These are phyloP conservation scores for Passalora sequoiae DNA, from an alignment of 2,329 filamentous ascomycete species.

Conservation along the genomic window DNA sequence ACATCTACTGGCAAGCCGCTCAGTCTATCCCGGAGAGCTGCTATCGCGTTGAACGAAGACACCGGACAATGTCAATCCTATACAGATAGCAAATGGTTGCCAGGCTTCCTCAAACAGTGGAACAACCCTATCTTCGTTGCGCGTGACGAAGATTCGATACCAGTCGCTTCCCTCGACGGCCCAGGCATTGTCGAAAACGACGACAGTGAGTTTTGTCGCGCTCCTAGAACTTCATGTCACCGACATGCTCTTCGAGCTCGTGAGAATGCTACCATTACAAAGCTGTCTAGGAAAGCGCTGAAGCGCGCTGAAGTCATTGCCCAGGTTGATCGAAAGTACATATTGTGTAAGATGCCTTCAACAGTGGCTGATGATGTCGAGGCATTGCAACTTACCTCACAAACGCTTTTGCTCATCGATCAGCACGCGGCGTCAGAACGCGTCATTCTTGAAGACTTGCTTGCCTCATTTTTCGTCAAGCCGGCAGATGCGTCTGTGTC, in stretches of 20 bases:
- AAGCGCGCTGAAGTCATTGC: constrained; percentile 60
- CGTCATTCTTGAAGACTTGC: constrained; percentile 68
- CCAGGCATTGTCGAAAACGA: constrained; percentile 18
- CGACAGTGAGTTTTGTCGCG: constrained; percentile 10
- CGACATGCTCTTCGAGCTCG: background rate
- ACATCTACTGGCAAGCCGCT: constrained; percentile 29
- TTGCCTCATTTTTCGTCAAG: constrained; percentile 50
- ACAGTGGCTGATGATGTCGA: background rate
- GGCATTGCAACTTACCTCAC: too few species aligned
- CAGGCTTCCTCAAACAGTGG: constrained; percentile 60
- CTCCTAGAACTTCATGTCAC: constrained; percentile 2
- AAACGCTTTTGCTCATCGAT: constrained; percentile 69
- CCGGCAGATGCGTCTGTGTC: background rate
- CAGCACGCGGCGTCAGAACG: constrained; percentile 95
- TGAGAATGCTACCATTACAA: constrained; percentile 19
- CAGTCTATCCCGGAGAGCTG: constrained; percentile 29
- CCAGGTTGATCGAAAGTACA: constrained; percentile 88
- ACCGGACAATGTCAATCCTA: background rate
- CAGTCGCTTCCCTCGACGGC: constrained; percentile 19
- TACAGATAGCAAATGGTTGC: constrained; percentile 50
- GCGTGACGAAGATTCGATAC: constrained; percentile 28
- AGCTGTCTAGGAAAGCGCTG: constrained; percentile 60
- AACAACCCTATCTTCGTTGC: constrained; percentile 69
- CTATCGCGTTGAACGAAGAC: constrained; percentile 3
- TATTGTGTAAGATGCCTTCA: constrained; percentile 58